Percentiles rank a stretch among this genome's conserved stretches.
Evolutionary conservation across 306 rosid species (phyloP).

Genomic region (Castanopsis chinensis): DNA sequence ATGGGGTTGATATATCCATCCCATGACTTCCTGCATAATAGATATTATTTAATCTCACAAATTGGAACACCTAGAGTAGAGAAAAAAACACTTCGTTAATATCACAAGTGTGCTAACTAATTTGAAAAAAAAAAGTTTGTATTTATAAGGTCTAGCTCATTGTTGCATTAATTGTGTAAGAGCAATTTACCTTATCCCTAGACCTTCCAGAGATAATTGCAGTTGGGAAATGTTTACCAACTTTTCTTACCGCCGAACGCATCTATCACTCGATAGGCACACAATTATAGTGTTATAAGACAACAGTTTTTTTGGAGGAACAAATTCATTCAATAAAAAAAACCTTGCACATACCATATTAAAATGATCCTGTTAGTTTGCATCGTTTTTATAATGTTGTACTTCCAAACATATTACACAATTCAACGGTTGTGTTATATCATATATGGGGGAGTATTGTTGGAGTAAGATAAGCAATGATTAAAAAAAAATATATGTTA

Average conservation of each 20-base stretch:
- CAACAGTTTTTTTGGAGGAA: not conserved
- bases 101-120: not conserved
- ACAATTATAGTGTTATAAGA: not conserved
- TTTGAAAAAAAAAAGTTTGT: not conserved
- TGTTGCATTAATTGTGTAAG: not conserved
- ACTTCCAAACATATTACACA: too few species aligned
- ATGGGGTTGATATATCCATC: too few species aligned
- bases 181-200: conserved; percentile 42
- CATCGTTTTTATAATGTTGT: too few species aligned
- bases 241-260: conserved; percentile 41
- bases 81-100: not conserved
- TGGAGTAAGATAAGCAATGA: too few species aligned
- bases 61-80: conserved; percentile 33
- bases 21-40: conserved; percentile 67
- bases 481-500: too few species aligned
- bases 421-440: too few species aligned
- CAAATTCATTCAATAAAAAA: too few species aligned
- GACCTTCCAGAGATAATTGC: conserved; percentile 54
- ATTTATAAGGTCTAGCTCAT: not conserved
- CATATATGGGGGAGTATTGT: too few species aligned
- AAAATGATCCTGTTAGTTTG: too few species aligned
- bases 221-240: conserved; percentile 45
- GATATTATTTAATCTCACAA: conserved; percentile 47
- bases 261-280: conserved; percentile 29
- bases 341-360: too few species aligned